Conservation (phyloP, 352 stramenopile genomes). For the Globisporangium parvum region DNA sequence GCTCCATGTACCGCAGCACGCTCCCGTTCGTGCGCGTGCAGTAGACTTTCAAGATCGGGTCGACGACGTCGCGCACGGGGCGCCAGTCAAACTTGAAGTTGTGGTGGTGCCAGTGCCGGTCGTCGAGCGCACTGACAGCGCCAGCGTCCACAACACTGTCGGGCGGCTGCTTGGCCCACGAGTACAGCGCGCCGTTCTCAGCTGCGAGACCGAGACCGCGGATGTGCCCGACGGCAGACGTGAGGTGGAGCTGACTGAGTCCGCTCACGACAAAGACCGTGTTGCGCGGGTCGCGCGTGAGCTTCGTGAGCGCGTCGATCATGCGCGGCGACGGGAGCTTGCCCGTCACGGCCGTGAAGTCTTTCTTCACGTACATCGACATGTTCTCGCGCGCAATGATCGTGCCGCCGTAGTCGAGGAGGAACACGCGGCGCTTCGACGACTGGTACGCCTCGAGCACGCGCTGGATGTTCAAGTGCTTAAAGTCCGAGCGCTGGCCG, state of each 20-base stretch:
- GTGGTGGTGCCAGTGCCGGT: constrained; percentile 72
- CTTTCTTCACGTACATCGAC: constrained; percentile 96
- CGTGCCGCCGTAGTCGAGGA: constrained; percentile 97
- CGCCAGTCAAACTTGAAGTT: constrained; percentile 89
- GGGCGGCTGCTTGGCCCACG: constrained; percentile 64
- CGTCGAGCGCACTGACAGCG: constrained; percentile 10
- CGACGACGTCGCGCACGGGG: constrained; percentile 85
- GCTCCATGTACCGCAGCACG: constrained; percentile 89
- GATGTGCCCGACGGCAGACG: constrained; percentile 89
- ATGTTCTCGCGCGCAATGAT: constrained; percentile 90
- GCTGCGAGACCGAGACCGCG: constrained; percentile 90
- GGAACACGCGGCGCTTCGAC: constrained; percentile 89
- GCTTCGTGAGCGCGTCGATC: constrained; percentile 81
- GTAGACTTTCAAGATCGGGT: constrained; percentile 94
- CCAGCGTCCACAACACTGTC: background rate
- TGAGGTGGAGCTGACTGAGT: constrained; percentile 89
- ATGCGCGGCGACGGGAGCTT: constrained; percentile 88
- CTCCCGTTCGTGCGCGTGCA: constrained; percentile 95
- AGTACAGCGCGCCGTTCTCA: constrained; percentile 94
- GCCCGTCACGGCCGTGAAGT: constrained; percentile 92
- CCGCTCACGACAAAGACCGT: constrained; percentile 97
- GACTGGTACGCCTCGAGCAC: constrained; percentile 84
- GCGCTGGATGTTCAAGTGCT: constrained; percentile 73
- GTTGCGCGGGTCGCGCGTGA: constrained; percentile 91
- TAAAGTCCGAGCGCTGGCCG: constrained; percentile 70